A percentile compares a stretch with the other conserved stretches of the same genome.
phyloP scores from a whole-genome alignment of 2,329 filamentous ascomycete genomes.

The Fusarium sacchari region DNA sequence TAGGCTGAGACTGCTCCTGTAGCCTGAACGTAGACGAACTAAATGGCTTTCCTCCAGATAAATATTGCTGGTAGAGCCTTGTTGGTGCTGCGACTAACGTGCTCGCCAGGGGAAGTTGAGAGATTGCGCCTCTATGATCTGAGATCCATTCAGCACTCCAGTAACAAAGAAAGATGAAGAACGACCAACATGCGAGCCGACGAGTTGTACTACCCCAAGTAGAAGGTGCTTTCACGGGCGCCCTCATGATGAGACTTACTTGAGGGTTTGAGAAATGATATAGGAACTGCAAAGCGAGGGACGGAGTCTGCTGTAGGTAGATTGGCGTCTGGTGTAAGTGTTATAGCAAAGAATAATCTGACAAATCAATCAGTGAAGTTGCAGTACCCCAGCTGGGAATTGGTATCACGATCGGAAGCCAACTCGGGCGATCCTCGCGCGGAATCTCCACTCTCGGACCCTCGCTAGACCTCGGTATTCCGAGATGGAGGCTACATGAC shows the following conservation, averaged over 20 bases:
- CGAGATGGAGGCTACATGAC: neutral
- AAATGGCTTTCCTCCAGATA: neutral
- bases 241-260: constrained; percentile 6
- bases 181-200: constrained; percentile 36
- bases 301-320: neutral
- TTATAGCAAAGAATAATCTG: neutral
- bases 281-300: neutral
- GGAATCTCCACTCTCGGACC: constrained; percentile 15
- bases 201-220: constrained; percentile 14
- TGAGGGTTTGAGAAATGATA: neutral
- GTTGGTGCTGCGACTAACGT: neutral
- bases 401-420: neutral
- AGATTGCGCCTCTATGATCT: constrained; percentile 18
- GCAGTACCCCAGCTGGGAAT: neutral
- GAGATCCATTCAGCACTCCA: constrained; percentile 34
- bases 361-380: neutral
- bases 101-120: neutral
- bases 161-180: constrained; percentile 29
- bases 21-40: neutral
- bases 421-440: neutral
- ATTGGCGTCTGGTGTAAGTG: neutral
- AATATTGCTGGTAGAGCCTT: neutral
- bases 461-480: neutral
- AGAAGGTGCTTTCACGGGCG: neutral
- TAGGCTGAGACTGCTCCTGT: neutral